phyloP scores from a whole-genome alignment of 2,329 filamentous ascomycete genomes.

The Pseudofabraea citricarpa region DNA sequence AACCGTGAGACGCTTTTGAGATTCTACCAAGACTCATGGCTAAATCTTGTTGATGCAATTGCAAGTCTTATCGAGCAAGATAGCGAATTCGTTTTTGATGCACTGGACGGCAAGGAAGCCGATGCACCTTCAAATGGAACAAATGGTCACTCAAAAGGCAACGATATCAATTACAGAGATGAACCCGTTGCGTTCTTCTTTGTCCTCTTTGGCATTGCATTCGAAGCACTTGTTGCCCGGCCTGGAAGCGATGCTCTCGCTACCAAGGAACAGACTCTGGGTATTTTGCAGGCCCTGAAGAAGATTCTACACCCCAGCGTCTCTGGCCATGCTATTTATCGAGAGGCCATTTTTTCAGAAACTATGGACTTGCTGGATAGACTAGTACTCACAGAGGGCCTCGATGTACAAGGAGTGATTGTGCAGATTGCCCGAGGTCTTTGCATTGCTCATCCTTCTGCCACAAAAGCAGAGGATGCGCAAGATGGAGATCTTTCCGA shows the following conservation, averaged over 20 bases:
- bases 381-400: constrained; percentile 83
- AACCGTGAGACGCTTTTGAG: constrained; percentile 89
- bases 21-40: constrained; percentile 97
- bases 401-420: constrained; percentile 86
- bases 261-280: constrained; percentile 73
- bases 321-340: constrained; percentile 93
- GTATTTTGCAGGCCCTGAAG: constrained; percentile 85
- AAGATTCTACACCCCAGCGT: constrained; percentile 94
- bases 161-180: constrained; percentile 94
- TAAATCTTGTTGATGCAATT: constrained; percentile 95
- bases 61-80: constrained; percentile 96
- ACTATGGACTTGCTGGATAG: constrained; percentile 95
- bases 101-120: constrained; percentile 77
- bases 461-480: constrained; percentile 60
- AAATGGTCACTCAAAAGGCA: constrained; percentile 50
- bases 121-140: constrained; percentile 26
- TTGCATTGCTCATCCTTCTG: constrained; percentile 87
- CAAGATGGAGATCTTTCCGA: constrained; percentile 82
- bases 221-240: constrained; percentile 87
- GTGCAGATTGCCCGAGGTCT: constrained; percentile 90
- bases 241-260: constrained; percentile 63
- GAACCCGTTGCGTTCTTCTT: constrained; percentile 99
- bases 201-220: constrained; percentile 91
- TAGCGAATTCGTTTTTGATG: constrained; percentile 95
- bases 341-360: constrained; percentile 92